Conservation (phyloP, 257 asterid species). For the Jasminum sambac region DNA sequence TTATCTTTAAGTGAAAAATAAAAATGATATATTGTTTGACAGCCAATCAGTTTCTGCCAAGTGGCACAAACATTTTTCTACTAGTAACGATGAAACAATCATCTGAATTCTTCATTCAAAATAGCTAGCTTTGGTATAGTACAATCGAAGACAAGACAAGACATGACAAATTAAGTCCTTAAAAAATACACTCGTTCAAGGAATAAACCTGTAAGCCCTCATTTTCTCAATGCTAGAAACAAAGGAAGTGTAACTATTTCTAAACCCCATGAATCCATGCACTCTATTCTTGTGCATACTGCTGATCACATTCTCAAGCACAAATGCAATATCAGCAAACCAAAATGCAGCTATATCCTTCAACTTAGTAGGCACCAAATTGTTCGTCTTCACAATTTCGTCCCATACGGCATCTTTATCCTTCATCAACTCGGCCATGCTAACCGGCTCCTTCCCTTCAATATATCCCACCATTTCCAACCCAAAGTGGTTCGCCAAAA, state of each 20-base stretch:
- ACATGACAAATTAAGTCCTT: not conserved
- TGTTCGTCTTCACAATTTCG: constrained; percentile 58
- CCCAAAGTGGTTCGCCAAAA: constrained; percentile 58
- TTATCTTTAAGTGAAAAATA: too few relatives aligned
- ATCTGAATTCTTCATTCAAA: too few relatives aligned
- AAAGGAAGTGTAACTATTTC: constrained; percentile 62
- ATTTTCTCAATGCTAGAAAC: constrained; percentile 55
- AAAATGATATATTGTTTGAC: too few relatives aligned
- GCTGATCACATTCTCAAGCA: constrained; percentile 38
- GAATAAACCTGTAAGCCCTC: constrained; percentile 60
- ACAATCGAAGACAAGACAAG: not conserved
- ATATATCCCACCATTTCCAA: constrained; percentile 42
- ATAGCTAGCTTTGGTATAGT: not conserved
- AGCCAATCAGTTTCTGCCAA: too few relatives aligned
- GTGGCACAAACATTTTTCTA: too few relatives aligned
- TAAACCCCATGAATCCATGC: constrained; percentile 72
- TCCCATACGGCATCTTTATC: constrained; percentile 70
- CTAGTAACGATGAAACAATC: too few relatives aligned
- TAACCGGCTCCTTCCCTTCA: constrained; percentile 44
- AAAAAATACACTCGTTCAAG: constrained; percentile 21
- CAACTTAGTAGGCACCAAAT: constrained; percentile 44
- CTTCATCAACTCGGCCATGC: constrained; percentile 67
- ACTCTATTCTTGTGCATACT: constrained; percentile 83
- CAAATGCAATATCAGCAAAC: constrained; percentile 55
- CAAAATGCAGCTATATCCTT: constrained; percentile 70